Evolutionary conservation across 345 rosid species (phyloP).

Genomic region (Boechera stricta): DNA sequence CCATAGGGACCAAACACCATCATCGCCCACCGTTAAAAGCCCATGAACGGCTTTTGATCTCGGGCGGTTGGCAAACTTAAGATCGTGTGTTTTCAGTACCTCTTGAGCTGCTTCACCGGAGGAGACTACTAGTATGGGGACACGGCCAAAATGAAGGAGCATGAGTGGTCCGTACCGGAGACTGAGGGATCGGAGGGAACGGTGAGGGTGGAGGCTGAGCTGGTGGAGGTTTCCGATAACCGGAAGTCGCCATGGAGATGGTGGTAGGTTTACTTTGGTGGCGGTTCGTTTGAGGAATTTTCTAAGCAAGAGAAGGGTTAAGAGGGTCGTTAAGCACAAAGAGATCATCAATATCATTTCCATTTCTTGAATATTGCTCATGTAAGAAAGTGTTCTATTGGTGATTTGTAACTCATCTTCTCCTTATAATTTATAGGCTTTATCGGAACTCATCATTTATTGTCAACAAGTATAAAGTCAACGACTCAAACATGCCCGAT

Average conservation of each 20-base stretch:
- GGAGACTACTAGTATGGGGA: constrained; percentile 56
- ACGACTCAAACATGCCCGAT: too few relatives aligned
- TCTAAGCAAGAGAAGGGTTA: constrained; percentile 24
- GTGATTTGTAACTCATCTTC: background rate
- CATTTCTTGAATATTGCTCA: constrained; percentile 1
- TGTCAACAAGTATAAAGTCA: background rate
- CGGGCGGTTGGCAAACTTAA: constrained; percentile 55
- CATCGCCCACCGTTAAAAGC: constrained; percentile 51
- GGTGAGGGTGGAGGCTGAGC: constrained; percentile 53
- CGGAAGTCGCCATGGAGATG: constrained; percentile 61
- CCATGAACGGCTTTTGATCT: constrained; percentile 18
- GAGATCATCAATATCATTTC: constrained; percentile 12
- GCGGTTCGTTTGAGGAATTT: constrained; percentile 16
- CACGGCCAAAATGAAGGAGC: constrained; percentile 58
- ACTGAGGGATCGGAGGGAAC: constrained; percentile 50
- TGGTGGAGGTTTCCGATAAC: constrained; percentile 65
- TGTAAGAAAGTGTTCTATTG: background rate
- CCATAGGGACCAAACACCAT: constrained; percentile 57
- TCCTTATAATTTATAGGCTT: background rate
- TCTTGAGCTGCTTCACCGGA: constrained; percentile 54
- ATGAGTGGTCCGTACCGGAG: constrained; percentile 58
- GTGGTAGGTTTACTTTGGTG: constrained; percentile 21
- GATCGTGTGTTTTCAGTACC: constrained; percentile 63
- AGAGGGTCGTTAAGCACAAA: constrained; percentile 17
- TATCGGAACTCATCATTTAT: background rate